Percentiles rank a stretch among this genome's conserved stretches.
phyloP scores from a whole-genome alignment of 441 rosid species.

The Populus tomentosa region DNA sequence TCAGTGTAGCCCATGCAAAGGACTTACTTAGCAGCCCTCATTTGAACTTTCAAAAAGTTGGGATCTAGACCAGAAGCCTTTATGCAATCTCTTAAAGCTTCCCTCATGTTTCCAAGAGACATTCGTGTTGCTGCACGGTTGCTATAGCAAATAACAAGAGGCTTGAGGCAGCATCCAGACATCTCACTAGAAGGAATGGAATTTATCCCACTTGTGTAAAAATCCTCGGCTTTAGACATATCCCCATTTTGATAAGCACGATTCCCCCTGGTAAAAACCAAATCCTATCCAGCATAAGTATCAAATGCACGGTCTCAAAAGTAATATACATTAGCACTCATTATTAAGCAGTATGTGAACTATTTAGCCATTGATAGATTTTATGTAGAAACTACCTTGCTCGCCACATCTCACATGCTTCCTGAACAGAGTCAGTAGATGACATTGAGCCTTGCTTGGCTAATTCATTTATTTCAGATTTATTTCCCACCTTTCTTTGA shows the following conservation, averaged over 20 bases:
- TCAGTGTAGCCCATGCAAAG: conserved; percentile 5
- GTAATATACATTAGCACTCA: background rate
- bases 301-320: conserved; percentile 5
- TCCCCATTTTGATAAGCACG: conserved; percentile 73
- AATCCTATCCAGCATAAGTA: conserved; percentile 18
- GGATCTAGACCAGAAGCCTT: conserved; percentile 77
- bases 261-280: conserved; percentile 69
- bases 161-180: conserved; percentile 67
- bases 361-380: background rate
- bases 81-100: conserved; percentile 74
- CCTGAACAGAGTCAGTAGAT: conserved; percentile 37
- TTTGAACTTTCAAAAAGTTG: conserved; percentile 71
- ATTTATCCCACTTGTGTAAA: conserved; percentile 71
- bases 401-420: conserved; percentile 85
- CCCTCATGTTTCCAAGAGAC: conserved; percentile 87
- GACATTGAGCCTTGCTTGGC: conserved; percentile 30
- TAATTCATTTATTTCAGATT: conserved; percentile 35
- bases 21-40: conserved; percentile 91
- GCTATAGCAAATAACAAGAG: conserved; percentile 89
- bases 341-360: background rate
- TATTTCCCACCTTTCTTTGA: conserved; percentile 33
- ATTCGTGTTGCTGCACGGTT: conserved; percentile 92
- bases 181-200: conserved; percentile 52
- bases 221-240: conserved; percentile 75
- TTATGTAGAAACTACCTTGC: conserved; percentile 41